These are phyloP conservation scores for Myriosclerotinia scirpicola DNA, from an alignment of 2,329 filamentous ascomycete species.

Conservation along the genomic window DNA sequence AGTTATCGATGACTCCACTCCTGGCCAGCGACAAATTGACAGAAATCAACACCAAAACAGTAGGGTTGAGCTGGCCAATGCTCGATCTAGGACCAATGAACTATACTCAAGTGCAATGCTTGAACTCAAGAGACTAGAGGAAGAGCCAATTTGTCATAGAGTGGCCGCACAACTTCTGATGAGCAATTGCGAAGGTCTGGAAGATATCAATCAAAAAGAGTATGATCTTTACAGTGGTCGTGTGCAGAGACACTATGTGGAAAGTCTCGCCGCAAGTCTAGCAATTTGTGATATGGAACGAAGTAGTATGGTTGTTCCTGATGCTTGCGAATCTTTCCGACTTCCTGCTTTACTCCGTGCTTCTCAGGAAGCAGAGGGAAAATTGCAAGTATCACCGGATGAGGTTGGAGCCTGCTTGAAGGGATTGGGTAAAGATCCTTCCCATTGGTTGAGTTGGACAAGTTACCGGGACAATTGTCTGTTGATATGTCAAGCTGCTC, in stretches of 20 bases:
- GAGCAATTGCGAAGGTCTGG: slow-evolving; percentile 39
- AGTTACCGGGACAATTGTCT: slow-evolving; percentile 61
- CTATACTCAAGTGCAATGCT: slow-evolving; percentile 40
- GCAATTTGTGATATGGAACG: slow-evolving; percentile 62
- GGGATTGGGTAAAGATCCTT: slow-evolving; percentile 53
- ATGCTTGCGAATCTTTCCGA: slow-evolving; percentile 50
- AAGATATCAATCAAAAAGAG: slow-evolving; percentile 35
- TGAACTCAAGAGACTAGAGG: slow-evolving; percentile 38
- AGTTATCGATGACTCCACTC: slow-evolving; percentile 11
- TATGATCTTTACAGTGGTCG: slow-evolving; percentile 36
- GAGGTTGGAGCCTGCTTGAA: slow-evolving; percentile 52
- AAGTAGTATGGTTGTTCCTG: slow-evolving; percentile 51
- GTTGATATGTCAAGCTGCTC: slow-evolving; percentile 61
- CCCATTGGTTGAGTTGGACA: slow-evolving; percentile 65
- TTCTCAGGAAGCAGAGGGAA: slow-evolving; percentile 41
- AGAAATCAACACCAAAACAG: slow-evolving; percentile 18
- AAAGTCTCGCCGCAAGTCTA: slow-evolving; percentile 60
- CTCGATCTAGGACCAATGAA: slow-evolving; percentile 32
- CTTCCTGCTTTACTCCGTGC: slow-evolving; percentile 40
- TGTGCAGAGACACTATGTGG: slow-evolving; percentile 49
- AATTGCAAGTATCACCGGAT: slow-evolving; percentile 34
- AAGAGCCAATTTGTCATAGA: slow-evolving; percentile 40
- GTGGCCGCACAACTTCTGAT: slow-evolving; percentile 40
- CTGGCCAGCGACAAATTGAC: neutral
- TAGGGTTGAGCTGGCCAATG: slow-evolving; percentile 31